Evolutionary conservation across 169 alveolate genomes (phyloP), one percentile per base, ranked within the genome.

Genomic region (Theileria equi): DNA sequence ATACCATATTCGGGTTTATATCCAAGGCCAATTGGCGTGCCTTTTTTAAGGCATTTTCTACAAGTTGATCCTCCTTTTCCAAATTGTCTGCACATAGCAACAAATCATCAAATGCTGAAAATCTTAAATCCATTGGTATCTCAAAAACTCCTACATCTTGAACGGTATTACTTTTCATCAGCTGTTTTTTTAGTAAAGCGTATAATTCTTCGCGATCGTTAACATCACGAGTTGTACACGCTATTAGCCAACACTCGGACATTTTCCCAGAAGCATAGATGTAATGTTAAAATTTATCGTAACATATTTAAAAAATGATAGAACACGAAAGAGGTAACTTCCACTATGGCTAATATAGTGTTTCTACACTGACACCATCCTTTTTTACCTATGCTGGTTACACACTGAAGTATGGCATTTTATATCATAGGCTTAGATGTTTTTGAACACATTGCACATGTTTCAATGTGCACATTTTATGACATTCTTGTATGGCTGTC

Each of bases 91-190:
- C 94, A 40, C 90, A 77, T 21, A 69, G 61, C 28, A 89, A 77
- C 21, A 89, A 71, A 45, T 81, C 89, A 59, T 88, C 96, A 65
- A 84, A 82, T 8, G 94, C 70, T 35, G 88, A 84, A 58, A 91
- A 89, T 48, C 91, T 74, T 25, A 90, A 69, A 55, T 89, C 86
- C 31, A 89, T 78, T 7, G 94, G 93, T 17, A 86, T 89, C 52
- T 88, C 88, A 48, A 92, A 67, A 47, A 85, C 47, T 40, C 85
- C 85, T 8, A 84, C 74, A 38, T 85, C 92, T 25, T 67, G 80
- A 44, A 83, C 67, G 59, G 76, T 58, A 43, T 81, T 70, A 52
- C 71, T 65, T 54, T 82, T 84, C 57, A 85, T 52, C 26, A 85
- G 48, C n/a, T 77, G 69, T 55, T 85, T 85, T 43, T 81, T 72